Evolutionary conservation across 305 asterid species (phyloP), one percentile per base, ranked within the genome.

Genomic region (Coffea humblotiana): DNA sequence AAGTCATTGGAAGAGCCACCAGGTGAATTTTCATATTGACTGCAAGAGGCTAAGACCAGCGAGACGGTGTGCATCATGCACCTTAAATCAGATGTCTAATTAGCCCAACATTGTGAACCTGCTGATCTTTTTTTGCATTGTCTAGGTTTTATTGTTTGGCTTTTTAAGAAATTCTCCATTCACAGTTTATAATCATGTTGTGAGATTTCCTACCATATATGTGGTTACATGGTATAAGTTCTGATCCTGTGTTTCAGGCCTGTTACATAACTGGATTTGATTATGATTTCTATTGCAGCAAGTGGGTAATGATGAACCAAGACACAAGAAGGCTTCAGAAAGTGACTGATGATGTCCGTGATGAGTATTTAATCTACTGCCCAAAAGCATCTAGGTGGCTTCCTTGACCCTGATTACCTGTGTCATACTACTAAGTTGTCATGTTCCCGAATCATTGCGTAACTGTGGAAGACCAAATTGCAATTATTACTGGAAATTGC

Each of bases 221-320:
- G 21, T 19, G 13, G 15, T 8, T 54, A 3, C 19, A 2, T 0
- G 43, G 77, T 45, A 65, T 54, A 32, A 40, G 25, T 35, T 52
- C 73, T 66, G 35, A 32, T 49, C 47, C 4, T 49, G 79, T 47
- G 43, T 23, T 61, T 61, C 49, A 52, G 35, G 3, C 13, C 63
- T 35, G 54, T 58, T 25, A 6, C 56, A 43, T 45, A 35, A 52
- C 77, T 81, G 35, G 18, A 52, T 16, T 51, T 15, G 21, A 35
- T 48, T 52, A 40, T n/a, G 8, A 76, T 60, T 78, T 76, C 87
- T 82, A 58, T 81, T 89, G 88, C 97, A 96, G 99, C 89, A 94
- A 94, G 88, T 96, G 99, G 99, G 93, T 96, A 85, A 94, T 94
- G 99, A 96, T 96, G 99, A 94, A 96, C 85, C 90, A 88, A 84